phyloP scores from a whole-genome alignment of 2,329 filamentous ascomycete genomes.

The Cladosporium phlei region DNA sequence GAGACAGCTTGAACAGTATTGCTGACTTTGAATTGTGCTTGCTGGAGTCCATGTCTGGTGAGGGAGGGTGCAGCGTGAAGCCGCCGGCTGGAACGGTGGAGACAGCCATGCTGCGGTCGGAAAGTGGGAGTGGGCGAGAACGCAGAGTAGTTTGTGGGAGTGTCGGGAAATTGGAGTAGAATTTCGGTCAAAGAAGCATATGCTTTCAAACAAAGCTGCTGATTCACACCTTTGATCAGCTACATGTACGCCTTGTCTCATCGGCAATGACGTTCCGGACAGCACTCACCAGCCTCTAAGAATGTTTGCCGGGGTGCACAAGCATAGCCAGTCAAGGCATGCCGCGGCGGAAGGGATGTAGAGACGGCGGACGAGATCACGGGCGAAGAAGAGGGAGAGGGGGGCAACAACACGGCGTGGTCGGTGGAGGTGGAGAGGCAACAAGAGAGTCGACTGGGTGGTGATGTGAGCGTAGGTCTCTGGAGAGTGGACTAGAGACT shows the following conservation, averaged over 20 bases:
- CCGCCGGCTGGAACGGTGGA: slow-evolving; percentile 19
- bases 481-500: too few relatives aligned
- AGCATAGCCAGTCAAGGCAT: slow-evolving; percentile 14
- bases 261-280: slow-evolving; percentile 12
- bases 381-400: background rate
- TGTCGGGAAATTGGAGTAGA: slow-evolving; percentile 2
- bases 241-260: slow-evolving; percentile 13
- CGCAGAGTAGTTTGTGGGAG: slow-evolving; percentile 4
- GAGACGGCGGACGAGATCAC: background rate
- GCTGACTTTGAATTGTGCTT: slow-evolving; percentile 23
- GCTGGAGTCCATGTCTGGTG: slow-evolving; percentile 14
- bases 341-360: slow-evolving; percentile 2
- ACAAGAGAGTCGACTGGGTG: background rate
- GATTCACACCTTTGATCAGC: slow-evolving; percentile 12
- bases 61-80: slow-evolving; percentile 26
- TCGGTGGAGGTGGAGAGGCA: slow-evolving; percentile 1
- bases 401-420: slow-evolving; percentile 3
- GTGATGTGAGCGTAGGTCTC: slow-evolving; percentile 3
- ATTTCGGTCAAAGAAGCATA: slow-evolving; percentile 18
- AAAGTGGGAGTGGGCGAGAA: slow-evolving; percentile 6
- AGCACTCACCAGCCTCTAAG: slow-evolving; percentile 14
- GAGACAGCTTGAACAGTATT: slow-evolving; percentile 29
- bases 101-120: slow-evolving; percentile 19
- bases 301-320: slow-evolving; percentile 13
- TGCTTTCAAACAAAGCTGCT: slow-evolving; percentile 12